Evolutionary conservation across 805 yeast genomes (phyloP), one percentile per base, ranked within the genome.

Genomic region (Ascoidea tarda): DNA sequence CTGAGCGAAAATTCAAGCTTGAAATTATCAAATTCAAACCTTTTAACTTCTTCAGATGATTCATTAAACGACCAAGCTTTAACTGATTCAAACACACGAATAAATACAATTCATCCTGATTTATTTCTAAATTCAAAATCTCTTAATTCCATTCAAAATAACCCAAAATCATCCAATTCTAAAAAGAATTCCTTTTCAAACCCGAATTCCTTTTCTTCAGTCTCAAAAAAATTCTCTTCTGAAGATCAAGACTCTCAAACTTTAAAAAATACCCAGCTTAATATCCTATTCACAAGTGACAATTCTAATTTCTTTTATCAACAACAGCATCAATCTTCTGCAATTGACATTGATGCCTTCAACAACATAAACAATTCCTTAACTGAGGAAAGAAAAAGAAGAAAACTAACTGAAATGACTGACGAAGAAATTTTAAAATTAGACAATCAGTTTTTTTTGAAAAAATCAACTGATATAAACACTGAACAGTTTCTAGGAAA

Each of bases 191-290:
- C 10, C 6, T 21, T 47, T 33, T 16, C 21, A 12, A 49, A 46
- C 28, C 53, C 55, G 10, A 45, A 48, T 21, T 50, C 57, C 6
- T 55, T 55, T 44, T 50, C 55, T 28, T 45, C 42, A n/a, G 57
- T 53, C 32, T 55, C 51, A 38, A 55, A 55, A n/a, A 21, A 49
- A 14, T 55, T 48, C 21, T 50, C 50, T 38, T 47, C 46, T 10
- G 57, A 52, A 48, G 58, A 56, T 32, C 57, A 56, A 21, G 58
- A 56, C 44, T 54, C 52, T 16, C 6, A 48, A 6, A 56, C 58
- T 33, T 50, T 56, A 16, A 49, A 52, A 49, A 56, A 56, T 46
- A 56, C 58, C 14, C 55, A 54, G 32, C 28, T 54, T 6, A 56
- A 56, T 48, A 50, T 53, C 4, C 51, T 51, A 33, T 21, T 56